These are phyloP conservation scores for Microdochium nivale DNA, from an alignment of 2,329 filamentous ascomycete genomes.

Conservation along the genomic window DNA sequence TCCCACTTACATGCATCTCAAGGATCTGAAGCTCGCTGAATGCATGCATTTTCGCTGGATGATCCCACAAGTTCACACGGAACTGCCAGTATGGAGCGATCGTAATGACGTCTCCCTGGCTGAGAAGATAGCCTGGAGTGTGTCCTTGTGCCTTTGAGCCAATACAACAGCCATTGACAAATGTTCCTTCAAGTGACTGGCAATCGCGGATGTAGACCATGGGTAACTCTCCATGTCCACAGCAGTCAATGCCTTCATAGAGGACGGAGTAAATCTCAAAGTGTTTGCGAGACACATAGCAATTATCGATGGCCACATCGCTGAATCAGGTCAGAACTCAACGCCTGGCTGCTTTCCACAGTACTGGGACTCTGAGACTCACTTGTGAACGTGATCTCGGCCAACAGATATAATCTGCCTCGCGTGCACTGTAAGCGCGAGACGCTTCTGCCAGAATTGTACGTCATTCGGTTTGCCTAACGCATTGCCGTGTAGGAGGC, in stretches of 20 bases:
- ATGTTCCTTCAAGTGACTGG: conserved; percentile 44
- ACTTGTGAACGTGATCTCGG: not conserved
- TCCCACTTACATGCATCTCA: conserved; percentile 23
- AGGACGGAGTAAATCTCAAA: conserved; percentile 46
- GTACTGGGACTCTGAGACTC: not conserved
- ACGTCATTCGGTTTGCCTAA: not conserved
- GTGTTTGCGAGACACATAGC: conserved; percentile 40
- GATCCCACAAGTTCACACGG: conserved; percentile 18
- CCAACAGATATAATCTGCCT: not conserved
- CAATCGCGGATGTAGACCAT: conserved; percentile 49
- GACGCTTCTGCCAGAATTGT: not conserved
- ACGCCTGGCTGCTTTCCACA: not conserved
- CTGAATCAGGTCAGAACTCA: conserved; percentile 17
- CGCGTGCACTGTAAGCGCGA: not conserved
- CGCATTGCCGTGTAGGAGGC: not conserved
- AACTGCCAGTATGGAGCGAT: conserved; percentile 28
- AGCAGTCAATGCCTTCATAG: conserved; percentile 30
- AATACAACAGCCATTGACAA: conserved; percentile 37
- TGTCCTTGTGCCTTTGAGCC: conserved; percentile 24
- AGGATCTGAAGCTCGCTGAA: conserved; percentile 19
- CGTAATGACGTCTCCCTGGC: conserved; percentile 39
- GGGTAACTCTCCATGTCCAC: conserved; percentile 14
- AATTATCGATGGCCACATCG: conserved; percentile 27
- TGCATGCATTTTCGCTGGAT: conserved; percentile 1
- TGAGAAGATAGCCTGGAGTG: conserved; percentile 36